Conservation (phyloP, 345 rosid genomes). For the Bruguiera parviflora region DNA sequence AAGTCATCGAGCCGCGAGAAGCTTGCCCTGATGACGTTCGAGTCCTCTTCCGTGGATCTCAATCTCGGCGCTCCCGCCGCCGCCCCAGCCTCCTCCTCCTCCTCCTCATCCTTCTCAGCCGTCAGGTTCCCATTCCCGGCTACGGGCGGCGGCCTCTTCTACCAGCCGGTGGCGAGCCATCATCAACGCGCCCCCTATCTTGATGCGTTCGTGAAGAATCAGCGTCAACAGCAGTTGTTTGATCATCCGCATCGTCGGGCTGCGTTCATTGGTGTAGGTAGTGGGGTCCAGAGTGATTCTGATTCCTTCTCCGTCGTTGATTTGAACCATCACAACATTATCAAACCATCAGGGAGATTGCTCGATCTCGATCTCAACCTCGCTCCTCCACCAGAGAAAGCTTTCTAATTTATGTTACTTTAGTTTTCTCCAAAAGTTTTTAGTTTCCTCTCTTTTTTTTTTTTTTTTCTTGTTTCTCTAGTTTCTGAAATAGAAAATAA, state of each 20-base stretch:
- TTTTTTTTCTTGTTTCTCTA: no score
- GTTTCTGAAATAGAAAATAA: no score
- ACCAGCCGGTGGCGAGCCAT: neutral
- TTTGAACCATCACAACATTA: slow-evolving; percentile 28
- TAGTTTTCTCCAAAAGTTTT: no score
- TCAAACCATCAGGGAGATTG: slow-evolving; percentile 19
- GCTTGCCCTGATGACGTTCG: slow-evolving; percentile 21
- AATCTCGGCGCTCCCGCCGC: slow-evolving; percentile 29
- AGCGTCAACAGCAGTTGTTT: slow-evolving; percentile 27
- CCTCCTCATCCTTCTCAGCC: slow-evolving; percentile 20
- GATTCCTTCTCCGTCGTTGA: slow-evolving; percentile 57
- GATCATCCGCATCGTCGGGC: neutral
- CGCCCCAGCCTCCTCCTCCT: neutral
- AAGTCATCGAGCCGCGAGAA: slow-evolving; percentile 52
- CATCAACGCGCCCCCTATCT: slow-evolving; percentile 14
- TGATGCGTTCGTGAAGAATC: slow-evolving; percentile 34
- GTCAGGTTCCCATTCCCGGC: neutral
- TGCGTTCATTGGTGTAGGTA: slow-evolving; percentile 7
- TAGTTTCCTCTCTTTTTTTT: no score
- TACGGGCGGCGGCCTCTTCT: neutral
- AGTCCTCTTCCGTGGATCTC: slow-evolving; percentile 37
- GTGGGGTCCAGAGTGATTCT: slow-evolving; percentile 48
- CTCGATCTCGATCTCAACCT: slow-evolving; percentile 69
- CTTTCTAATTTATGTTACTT: no score
- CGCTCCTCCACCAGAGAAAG: slow-evolving; percentile 45